A percentile compares a stretch with the other conserved stretches of the same genome.
phyloP scores from a whole-genome alignment of 1,139 yeast genomes.

The Hyphopichia buzzinii region DNA sequence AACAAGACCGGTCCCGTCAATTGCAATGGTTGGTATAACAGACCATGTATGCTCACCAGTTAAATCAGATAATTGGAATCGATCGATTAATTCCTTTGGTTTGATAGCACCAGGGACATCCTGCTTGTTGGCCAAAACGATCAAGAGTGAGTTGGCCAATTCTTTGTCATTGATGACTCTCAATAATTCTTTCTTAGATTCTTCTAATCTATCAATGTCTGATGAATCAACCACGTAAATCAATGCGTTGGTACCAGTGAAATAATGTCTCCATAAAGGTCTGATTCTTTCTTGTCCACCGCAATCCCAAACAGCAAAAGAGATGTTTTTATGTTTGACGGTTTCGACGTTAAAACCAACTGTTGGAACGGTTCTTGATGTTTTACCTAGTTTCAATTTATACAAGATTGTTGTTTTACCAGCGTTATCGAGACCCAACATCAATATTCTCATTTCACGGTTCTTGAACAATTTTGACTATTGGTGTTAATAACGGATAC shows the following conservation, averaged over 20 bases:
- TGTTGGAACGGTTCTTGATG: conserved; percentile 84
- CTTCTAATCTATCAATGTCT: conserved; percentile 69
- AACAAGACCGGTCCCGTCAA: conserved; percentile 71
- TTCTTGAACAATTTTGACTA: conserved; percentile 58
- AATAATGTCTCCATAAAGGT: conserved; percentile 93
- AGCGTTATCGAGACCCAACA: conserved; percentile 91
- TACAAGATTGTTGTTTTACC: conserved; percentile 83
- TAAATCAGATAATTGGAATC: conserved; percentile 52
- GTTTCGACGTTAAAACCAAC: conserved; percentile 96
- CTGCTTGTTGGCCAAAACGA: conserved; percentile 90
- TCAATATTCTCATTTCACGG: conserved; percentile 68
- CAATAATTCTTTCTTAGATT: conserved; percentile 74
- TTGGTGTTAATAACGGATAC: not conserved
- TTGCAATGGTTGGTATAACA: conserved; percentile 73
- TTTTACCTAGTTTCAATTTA: conserved; percentile 70
- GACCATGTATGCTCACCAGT: conserved; percentile 67
- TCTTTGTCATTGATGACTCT: conserved; percentile 79
- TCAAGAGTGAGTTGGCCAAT: conserved; percentile 71
- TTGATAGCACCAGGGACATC: conserved; percentile 64
- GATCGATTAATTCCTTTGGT: conserved; percentile 64
- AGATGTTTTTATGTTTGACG: conserved; percentile 80
- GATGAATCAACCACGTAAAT: conserved; percentile 88
- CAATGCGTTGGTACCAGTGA: conserved; percentile 91
- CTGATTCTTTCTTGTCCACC: conserved; percentile 93
- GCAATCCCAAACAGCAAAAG: conserved; percentile 95